A percentile compares a stretch with the other conserved stretches of the same genome.
phyloP scores from a whole-genome alignment of 768 basidiomycete genomes.

The Lactarius hatsudake region DNA sequence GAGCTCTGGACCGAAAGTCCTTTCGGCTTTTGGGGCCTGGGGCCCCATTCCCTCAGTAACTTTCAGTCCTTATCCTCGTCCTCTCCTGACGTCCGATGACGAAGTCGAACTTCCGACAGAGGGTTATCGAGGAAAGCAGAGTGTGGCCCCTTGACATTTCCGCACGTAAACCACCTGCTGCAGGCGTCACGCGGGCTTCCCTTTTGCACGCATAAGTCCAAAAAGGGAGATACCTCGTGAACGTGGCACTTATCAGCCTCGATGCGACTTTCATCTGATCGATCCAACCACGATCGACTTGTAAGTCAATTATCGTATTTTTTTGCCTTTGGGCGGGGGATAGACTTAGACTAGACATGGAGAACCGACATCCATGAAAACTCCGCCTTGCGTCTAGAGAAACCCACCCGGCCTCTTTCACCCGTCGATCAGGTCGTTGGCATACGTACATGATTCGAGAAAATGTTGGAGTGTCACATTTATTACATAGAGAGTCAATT shows the following conservation, averaged over 20 bases:
- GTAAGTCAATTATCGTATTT: not conserved
- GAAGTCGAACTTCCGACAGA: not conserved
- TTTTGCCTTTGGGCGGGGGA: not conserved
- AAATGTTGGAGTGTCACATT: not conserved
- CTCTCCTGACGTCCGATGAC: not conserved
- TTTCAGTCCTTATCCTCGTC: not conserved
- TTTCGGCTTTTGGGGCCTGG: slow-evolving; percentile 1
- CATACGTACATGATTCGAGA: not conserved
- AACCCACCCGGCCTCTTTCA: not conserved
- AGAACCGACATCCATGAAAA: not conserved
- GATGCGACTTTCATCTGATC: slow-evolving; percentile 10
- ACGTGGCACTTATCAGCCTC: slow-evolving; percentile 21
- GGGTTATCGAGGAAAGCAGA: not conserved
- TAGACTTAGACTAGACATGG: not conserved
- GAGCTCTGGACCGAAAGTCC: not conserved
- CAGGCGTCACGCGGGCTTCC: slow-evolving; percentile 20
- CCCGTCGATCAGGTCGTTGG: not conserved
- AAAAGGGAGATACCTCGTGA: slow-evolving; percentile 16
- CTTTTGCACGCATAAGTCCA: slow-evolving; percentile 21
- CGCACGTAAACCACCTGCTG: slow-evolving; percentile 27
- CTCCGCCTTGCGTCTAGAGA: not conserved
- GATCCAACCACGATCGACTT: slow-evolving; percentile 21
- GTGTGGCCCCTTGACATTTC: slow-evolving; percentile 20
- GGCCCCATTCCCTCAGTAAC: not conserved
- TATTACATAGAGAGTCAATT: not conserved